Conservation (phyloP, 140 eudicot genomes). For the Bidens hawaiensis region DNA sequence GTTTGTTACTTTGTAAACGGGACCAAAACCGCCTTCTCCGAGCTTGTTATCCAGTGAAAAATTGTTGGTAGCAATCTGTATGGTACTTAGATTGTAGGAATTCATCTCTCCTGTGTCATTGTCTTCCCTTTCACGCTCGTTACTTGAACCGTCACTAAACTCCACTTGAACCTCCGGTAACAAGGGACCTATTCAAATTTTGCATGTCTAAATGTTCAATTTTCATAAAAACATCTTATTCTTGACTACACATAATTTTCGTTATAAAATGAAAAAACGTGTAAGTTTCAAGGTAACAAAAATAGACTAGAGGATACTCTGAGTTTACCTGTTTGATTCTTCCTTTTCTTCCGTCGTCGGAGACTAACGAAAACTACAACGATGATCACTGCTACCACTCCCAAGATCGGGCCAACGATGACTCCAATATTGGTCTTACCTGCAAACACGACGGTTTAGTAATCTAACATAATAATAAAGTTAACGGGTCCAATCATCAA, state of each 20-base stretch:
- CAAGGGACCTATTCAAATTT: not conserved
- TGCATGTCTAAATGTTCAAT: not conserved
- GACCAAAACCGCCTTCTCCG: conserved; percentile 54
- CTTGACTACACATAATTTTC: not conserved
- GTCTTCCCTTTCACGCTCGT: not conserved
- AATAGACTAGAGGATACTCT: not conserved
- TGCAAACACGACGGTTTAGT: too few relatives aligned
- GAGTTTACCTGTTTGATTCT: not conserved
- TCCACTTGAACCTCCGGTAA: not conserved
- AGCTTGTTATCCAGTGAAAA: conserved; percentile 29
- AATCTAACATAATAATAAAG: too few relatives aligned
- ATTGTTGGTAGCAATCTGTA: conserved; percentile 21
- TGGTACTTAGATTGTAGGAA: conserved; percentile 4
- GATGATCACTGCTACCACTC: too few relatives aligned
- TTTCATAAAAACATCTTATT: not conserved
- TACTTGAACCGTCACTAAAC: not conserved
- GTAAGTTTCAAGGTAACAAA: too few relatives aligned
- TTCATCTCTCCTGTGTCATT: not conserved
- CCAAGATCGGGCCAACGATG: too few relatives aligned
- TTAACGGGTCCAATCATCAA: too few relatives aligned
- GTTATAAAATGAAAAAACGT: too few relatives aligned
- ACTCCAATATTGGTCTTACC: too few relatives aligned
- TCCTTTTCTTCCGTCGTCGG: too few relatives aligned
- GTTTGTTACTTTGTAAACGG: conserved; percentile 32
- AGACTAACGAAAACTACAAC: too few relatives aligned